These are phyloP conservation scores for Clohesyomyces aquaticus DNA, from an alignment of 495 filamentous ascomycete species.

Conservation along the genomic window DNA sequence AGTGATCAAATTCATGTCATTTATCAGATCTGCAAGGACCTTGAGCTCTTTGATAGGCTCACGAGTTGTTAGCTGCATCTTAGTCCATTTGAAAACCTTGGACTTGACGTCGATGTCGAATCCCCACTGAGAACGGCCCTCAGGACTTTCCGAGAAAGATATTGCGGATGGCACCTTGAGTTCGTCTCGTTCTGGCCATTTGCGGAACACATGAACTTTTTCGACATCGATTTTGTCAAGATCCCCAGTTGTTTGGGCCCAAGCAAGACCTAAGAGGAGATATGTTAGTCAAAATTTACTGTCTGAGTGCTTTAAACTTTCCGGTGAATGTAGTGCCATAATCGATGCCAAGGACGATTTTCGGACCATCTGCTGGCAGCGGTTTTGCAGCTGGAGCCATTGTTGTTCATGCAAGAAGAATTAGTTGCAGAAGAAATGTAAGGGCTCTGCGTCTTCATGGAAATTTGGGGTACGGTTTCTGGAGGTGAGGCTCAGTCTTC, in stretches of 20 bases:
- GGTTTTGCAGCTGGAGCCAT: too few species aligned
- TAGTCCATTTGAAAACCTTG: slow-evolving; percentile 44
- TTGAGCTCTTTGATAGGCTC: slow-evolving; percentile 10
- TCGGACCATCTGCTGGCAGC: slow-evolving; percentile 13
- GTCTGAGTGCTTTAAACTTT: slow-evolving; percentile 4
- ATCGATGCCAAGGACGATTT: slow-evolving; percentile 45
- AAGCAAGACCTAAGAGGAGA: neutral
- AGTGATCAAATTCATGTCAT: neutral
- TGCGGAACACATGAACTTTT: slow-evolving; percentile 38
- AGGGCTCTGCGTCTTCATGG: too few species aligned
- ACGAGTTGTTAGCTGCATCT: slow-evolving; percentile 42
- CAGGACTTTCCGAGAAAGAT: slow-evolving; percentile 42
- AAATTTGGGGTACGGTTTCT: too few species aligned
- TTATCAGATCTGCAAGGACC: slow-evolving; percentile 9
- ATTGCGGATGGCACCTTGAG: slow-evolving; percentile 45
- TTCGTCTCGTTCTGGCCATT: slow-evolving; percentile 36
- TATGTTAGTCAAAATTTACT: neutral
- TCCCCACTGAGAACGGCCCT: slow-evolving; percentile 43
- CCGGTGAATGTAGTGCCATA: slow-evolving; percentile 50
- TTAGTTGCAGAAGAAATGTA: too few species aligned
- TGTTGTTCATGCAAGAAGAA: too few species aligned
- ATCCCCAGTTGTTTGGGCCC: neutral
- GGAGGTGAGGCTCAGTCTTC: too few species aligned
- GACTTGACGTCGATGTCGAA: slow-evolving; percentile 46
- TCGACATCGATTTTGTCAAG: slow-evolving; percentile 5